A percentile compares a stretch with the other conserved stretches of the same genome.
These are phyloP conservation scores for Colletotrichum sp. DNA, from an alignment of 2,329 filamentous ascomycete species.

Conservation along the genomic window DNA sequence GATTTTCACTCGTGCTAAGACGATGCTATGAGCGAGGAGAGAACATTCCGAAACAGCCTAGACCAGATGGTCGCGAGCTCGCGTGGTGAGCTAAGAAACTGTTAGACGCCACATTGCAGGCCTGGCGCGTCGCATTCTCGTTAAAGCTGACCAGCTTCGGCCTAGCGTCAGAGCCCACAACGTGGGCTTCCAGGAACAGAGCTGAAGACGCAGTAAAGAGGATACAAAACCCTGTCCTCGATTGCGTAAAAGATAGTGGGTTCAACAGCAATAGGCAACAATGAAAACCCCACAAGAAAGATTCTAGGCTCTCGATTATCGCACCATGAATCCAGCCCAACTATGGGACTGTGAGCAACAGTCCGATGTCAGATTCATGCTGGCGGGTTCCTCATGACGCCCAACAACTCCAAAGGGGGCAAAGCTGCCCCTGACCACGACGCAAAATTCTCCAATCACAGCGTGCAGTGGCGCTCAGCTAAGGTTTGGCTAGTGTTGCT, in stretches of 20 bases:
- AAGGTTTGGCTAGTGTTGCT: slow-evolving; percentile 10
- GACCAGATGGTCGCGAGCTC: neutral
- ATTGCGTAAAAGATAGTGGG: neutral
- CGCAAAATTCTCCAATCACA: neutral
- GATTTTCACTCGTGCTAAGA: neutral
- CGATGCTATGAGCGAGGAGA: neutral
- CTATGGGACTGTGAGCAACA: neutral
- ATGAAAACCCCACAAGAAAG: neutral
- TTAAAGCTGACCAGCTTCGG: neutral
- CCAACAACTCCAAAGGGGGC: neutral
- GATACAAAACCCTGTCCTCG: neutral
- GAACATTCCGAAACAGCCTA: neutral
- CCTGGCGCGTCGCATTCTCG: neutral
- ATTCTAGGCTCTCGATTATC: neutral
- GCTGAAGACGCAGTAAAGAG: neutral
- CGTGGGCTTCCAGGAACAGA: neutral
- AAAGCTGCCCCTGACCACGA: neutral
- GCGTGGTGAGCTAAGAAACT: neutral
- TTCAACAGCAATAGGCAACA: neutral
- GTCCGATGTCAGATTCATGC: neutral
- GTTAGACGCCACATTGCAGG: neutral
- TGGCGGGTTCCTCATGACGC: neutral
- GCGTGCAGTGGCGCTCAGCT: neutral
- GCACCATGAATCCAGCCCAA: neutral
- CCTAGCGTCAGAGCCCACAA: neutral